Evolutionary conservation across 2,329 filamentous ascomycete genomes (phyloP), one percentile per base, ranked within the genome.

Genomic region (Seiridium cupressi): DNA sequence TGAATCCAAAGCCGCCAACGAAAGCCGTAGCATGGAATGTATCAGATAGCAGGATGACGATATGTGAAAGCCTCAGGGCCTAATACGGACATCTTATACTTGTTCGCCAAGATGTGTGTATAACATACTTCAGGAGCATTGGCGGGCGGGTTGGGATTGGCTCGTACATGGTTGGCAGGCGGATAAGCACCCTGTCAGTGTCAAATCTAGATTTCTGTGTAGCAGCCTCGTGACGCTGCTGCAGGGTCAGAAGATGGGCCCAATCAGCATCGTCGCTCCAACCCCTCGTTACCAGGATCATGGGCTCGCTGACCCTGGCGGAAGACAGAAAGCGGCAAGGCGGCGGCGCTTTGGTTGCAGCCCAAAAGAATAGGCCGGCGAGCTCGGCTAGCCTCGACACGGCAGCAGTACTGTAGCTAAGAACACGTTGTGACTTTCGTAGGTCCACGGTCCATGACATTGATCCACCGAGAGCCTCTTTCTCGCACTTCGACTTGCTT

Each of bases 391-490:
- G 46, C 55, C 44, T 51, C 38, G 7, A 44, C 40, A 58, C 55
- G 40, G 35, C 46, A 35, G 18, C 38, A 35, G 34, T 9, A 31
- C 11, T 31, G 26, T 47, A 57, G 49, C 60, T 61, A 61, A 61
- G 57, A 59, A 61, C 60, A 61, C 60, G 60, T 61, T 61, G 60
- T 61, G 54, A 44, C 44, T 60, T 58, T 49, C 18, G 32, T 13
- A 26, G 11, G 34, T 26, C 31, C 40, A 13, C 32, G 38, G 11
- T 38, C 32, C 7, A 42, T 26, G 18, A 26, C 18, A 26, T 26
- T 26, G 55, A 26, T 57, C 42, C 55, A 49, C 36, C 8, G 34
- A 53, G 32, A 53, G 32, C 44, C 40, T 8, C 44, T 60, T 55
- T 54, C 61, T 49, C 32, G 10, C 32, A 55, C 57, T 53, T 38